These are phyloP conservation scores for Phlebopus sp. DNA, from an alignment of 1,284 basidiomycete genomes.

Conservation along the genomic window DNA sequence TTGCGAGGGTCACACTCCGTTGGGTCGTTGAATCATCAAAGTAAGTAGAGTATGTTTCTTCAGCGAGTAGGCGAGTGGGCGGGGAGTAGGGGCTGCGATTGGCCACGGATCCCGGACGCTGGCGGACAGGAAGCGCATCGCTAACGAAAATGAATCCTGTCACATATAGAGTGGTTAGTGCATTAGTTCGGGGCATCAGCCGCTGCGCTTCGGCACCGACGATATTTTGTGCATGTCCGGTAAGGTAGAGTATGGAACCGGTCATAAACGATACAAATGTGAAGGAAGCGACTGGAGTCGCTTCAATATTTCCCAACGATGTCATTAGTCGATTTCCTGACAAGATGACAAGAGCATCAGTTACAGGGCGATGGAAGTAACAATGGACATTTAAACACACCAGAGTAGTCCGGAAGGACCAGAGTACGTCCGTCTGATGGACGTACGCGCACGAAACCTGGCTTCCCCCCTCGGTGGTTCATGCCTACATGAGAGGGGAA, in stretches of 20 bases:
- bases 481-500: slow-evolving; percentile 60
- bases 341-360: slow-evolving; percentile 3
- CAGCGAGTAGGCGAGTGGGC: slow-evolving; percentile 50
- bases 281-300: slow-evolving; percentile 51
- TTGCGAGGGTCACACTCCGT: slow-evolving; percentile 31
- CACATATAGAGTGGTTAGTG: slow-evolving; percentile 46
- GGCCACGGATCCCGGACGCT: slow-evolving; percentile 34
- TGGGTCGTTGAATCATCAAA: slow-evolving; percentile 23
- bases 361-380: slow-evolving; percentile 2
- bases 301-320: slow-evolving; percentile 63
- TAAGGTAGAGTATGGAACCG: slow-evolving; percentile 60
- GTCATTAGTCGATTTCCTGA: slow-evolving; percentile 59
- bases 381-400: slow-evolving; percentile 28
- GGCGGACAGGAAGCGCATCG: slow-evolving; percentile 54
- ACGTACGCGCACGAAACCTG: slow-evolving; percentile 59
- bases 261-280: slow-evolving; percentile 54
- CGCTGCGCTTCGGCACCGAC: slow-evolving; percentile 44
- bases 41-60: slow-evolving; percentile 39
- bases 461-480: slow-evolving; percentile 60
- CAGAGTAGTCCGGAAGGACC: slow-evolving; percentile 61
- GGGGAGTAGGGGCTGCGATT: slow-evolving; percentile 57
- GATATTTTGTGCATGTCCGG: slow-evolving; percentile 52
- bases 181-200: slow-evolving; percentile 56
- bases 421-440: slow-evolving; percentile 53
- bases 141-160: slow-evolving; percentile 54